Percentiles rank a stretch among this genome's conserved stretches.
These are phyloP conservation scores for Auricularia heimuer DNA, from an alignment of 768 basidiomycete genomes.

Conservation along the genomic window DNA sequence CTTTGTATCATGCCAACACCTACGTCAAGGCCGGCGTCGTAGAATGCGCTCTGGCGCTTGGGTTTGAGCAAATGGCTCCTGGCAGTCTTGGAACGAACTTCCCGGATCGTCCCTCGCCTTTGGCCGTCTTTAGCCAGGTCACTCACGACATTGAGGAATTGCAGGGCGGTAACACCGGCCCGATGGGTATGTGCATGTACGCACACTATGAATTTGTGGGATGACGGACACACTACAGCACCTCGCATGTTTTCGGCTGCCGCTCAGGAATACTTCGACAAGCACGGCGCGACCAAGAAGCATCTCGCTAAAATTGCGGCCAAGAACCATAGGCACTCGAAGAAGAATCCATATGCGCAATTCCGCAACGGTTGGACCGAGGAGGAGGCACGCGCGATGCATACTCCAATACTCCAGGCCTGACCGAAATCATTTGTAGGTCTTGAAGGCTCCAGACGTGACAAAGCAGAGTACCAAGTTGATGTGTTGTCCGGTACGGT, in stretches of 20 bases:
- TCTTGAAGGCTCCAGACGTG: slow-evolving; percentile 57
- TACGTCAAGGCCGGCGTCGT: slow-evolving; percentile 58
- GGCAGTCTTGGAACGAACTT: slow-evolving; percentile 63
- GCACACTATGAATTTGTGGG: background rate
- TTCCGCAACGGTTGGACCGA: slow-evolving; percentile 71
- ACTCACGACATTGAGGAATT: slow-evolving; percentile 39
- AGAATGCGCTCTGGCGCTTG: slow-evolving; percentile 72
- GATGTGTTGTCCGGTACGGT: slow-evolving; percentile 64
- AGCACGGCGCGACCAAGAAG: slow-evolving; percentile 55
- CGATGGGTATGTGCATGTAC: slow-evolving; percentile 16
- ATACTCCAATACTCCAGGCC: background rate
- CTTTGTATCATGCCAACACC: slow-evolving; percentile 64
- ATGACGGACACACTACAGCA: slow-evolving; percentile 22
- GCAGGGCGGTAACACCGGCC: slow-evolving; percentile 46
- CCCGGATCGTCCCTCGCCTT: slow-evolving; percentile 42
- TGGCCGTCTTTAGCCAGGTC: slow-evolving; percentile 32
- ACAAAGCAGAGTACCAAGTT: slow-evolving; percentile 67
- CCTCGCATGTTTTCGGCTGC: slow-evolving; percentile 71
- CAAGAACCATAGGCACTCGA: slow-evolving; percentile 76
- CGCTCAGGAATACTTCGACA: slow-evolving; percentile 66
- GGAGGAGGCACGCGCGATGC: slow-evolving; percentile 21
- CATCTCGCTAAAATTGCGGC: slow-evolving; percentile 73
- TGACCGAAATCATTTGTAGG: slow-evolving; percentile 24
- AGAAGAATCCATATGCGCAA: slow-evolving; percentile 80
- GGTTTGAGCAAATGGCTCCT: slow-evolving; percentile 78